phyloP scores from a whole-genome alignment of 179 eudicot species.

The Beta corolliflora region DNA sequence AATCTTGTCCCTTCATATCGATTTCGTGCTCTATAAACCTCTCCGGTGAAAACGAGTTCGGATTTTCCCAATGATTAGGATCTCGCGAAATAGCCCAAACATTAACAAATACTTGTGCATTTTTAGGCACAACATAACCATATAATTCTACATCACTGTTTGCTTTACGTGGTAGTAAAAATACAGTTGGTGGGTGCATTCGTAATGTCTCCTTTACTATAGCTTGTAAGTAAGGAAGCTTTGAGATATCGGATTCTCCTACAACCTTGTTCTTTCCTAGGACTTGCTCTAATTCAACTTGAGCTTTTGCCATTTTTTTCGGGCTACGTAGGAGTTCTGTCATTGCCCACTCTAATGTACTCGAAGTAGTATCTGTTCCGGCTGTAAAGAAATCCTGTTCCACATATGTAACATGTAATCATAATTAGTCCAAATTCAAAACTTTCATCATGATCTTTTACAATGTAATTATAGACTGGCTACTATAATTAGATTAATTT shows the following conservation, averaged over 20 bases:
- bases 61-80: background rate
- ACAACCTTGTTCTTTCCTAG: slow-evolving; percentile 3
- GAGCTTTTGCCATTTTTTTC: slow-evolving; percentile 13
- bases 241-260: background rate
- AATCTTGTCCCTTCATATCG: background rate
- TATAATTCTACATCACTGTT: background rate
- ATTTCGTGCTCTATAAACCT: background rate
- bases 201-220: background rate
- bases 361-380: slow-evolving; percentile 24
- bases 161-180: background rate
- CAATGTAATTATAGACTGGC: too few species aligned
- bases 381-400: slow-evolving; percentile 15
- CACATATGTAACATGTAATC: background rate
- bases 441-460: too few species aligned
- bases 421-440: too few species aligned
- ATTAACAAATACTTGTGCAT: background rate
- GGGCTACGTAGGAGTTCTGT: slow-evolving; percentile 10
- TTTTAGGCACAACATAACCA: slow-evolving; percentile 1
- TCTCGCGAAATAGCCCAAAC: background rate
- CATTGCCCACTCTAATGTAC: slow-evolving; percentile 24
- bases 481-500: too few species aligned
- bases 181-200: background rate
- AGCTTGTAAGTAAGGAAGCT: background rate
- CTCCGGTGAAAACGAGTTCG: background rate
- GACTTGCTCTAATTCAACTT: slow-evolving; percentile 18